Conservation (phyloP, 345 rosid species). For the Eucalyptus polybractea region DNA sequence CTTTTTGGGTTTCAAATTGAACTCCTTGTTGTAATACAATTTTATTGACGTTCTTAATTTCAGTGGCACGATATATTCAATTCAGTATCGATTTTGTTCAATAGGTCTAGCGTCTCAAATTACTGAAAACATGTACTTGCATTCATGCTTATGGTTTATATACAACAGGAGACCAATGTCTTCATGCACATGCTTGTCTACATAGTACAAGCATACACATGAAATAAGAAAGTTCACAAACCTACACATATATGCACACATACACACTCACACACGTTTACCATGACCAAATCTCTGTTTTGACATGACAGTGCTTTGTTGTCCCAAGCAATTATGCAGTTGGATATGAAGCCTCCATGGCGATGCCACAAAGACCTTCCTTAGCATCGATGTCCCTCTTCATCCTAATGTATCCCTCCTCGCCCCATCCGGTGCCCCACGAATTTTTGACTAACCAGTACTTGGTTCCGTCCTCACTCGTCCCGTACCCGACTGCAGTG, state of each 20-base stretch:
- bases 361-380: conserved; percentile 9
- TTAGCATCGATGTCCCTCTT: neutral
- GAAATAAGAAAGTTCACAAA: neutral
- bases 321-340: neutral
- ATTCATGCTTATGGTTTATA: neutral
- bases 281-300: neutral
- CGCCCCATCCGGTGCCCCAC: conserved; percentile 10
- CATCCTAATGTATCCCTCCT: conserved; percentile 9
- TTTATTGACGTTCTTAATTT: neutral
- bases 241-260: neutral
- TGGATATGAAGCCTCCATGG: conserved; percentile 4
- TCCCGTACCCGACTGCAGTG: neutral
- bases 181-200: neutral
- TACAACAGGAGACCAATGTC: neutral
- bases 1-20: neutral
- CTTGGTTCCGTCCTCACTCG: neutral
- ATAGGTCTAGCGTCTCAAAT: neutral
- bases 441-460: conserved; percentile 14
- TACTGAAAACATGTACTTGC: neutral
- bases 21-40: neutral
- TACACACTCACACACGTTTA: neutral
- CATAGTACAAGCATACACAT: neutral
- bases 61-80: neutral
- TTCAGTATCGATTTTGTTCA: neutral
- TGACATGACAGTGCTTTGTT: neutral